Percentiles rank a stretch among this genome's conserved stretches.
phyloP scores from a whole-genome alignment of 495 filamentous ascomycete species.

The Xylaria intraflava region DNA sequence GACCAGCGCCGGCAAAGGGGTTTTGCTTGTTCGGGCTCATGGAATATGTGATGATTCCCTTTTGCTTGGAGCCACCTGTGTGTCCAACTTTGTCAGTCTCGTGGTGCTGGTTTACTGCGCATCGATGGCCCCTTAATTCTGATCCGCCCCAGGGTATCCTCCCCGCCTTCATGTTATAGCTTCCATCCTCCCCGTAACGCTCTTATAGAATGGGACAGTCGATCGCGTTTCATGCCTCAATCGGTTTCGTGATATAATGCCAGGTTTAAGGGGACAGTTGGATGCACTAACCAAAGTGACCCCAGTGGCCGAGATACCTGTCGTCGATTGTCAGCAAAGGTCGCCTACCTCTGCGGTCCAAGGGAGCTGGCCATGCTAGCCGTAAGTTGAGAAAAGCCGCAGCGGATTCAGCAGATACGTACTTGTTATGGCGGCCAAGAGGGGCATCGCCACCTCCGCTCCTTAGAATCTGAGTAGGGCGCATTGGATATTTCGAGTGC shows the following conservation, averaged over 20 bases:
- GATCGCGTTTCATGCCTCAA: background rate
- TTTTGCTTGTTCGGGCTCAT: constrained; percentile 48
- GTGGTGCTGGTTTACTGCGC: constrained; percentile 22
- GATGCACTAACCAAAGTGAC: constrained; percentile 66
- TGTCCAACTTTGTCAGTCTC: constrained; percentile 20
- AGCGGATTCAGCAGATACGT: constrained; percentile 38
- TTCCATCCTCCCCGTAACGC: background rate
- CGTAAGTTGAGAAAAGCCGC: constrained; percentile 15
- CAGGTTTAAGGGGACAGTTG: background rate
- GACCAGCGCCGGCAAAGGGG: constrained; percentile 49
- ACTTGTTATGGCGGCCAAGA: constrained; percentile 64
- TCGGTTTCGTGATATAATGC: background rate
- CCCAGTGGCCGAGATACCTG: constrained; percentile 84
- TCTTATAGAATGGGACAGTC: background rate
- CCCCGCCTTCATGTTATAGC: background rate
- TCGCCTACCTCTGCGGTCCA: background rate
- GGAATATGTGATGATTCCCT: constrained; percentile 50
- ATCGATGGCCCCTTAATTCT: background rate
- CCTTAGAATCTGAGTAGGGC: constrained; percentile 42
- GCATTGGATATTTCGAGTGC: constrained; percentile 50
- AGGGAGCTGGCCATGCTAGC: background rate
- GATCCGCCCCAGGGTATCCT: background rate
- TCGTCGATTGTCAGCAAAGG: constrained; percentile 31
- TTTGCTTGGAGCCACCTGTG: constrained; percentile 46
- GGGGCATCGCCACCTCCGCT: constrained; percentile 52